Evolutionary conservation across 1,284 basidiomycete species (phyloP), one percentile per base, ranked within the genome.

Genomic region (Boletellus sp.): DNA sequence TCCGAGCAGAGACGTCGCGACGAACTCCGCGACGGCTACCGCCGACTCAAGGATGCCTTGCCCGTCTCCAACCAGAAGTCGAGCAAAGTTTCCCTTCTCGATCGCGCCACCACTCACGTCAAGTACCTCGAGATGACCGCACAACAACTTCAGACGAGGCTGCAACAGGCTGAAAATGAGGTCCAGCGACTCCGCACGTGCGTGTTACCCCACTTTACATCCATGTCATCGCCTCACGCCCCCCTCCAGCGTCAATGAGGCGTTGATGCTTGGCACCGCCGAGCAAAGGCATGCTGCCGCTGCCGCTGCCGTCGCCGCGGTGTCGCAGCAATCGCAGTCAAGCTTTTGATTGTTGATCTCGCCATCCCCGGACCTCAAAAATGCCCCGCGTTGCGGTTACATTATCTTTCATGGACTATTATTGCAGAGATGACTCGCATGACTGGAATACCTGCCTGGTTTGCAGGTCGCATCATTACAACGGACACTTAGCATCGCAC

Each of bases 51-150:
- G 76, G 85, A 88, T 55, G 84, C 82, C 43, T 80, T 94, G 52
- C 91, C 91, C 20, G 73, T 82, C 45, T 87, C 85, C 39, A 90
- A 88, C 73, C 89, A 92, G 76, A 88, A 91, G 74, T 82, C 84
- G 14, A 89, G 85, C 78, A 93, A 94, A 72, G 84, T 90, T 43
- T 86, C 81, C 50, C 73, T 93, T 48, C 79, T 94, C 58, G 90
- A 93, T 61, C 82, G 90, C 59, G 86, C 87, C 36, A 87, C 84
- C 50, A 82, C 77, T 42, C 86, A 90, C 68, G 84, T 90, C 73
- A 79, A 80, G 68, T 84, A 84, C 60, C 80, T 91, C 56, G 84
- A 90, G 72, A 78, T 82, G 67, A 80, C 83, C 53, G 80, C 81
- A 54, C 74, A 77, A 50, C 79, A 85, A 60, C 73, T 87, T 58